Base-by-base conservation (phyloP, 768 basidiomycete genomes). In the Mycena sanguinolenta region DNA sequence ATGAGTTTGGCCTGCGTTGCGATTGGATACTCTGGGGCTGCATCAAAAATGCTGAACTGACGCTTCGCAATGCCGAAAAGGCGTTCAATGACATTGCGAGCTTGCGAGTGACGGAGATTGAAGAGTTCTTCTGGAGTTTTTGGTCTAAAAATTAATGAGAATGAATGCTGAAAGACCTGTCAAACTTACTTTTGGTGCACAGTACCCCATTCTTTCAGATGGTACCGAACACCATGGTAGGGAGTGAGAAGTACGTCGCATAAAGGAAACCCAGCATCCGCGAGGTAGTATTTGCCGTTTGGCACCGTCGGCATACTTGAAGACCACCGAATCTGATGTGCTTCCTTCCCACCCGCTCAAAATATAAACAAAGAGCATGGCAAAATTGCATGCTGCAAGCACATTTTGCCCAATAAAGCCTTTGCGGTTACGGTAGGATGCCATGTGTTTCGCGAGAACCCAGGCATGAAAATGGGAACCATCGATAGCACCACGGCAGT, bases 21-120 rank as follows among this genome's bases (percentile, higher is more conserved):
- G 17, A 44, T 44, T n/a, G 67, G 60, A 34, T 62, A 62, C 23
- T 63, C 49, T 1, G 30, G 49, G 9, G 49, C 60, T 25, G 46
- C 16, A 28, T 62, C 44, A 62, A 62, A 13, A 73, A 25, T n/a
- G 36, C n/a, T 63, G 59, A 75, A 25, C 42, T 61, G 58, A 25
- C 58, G 32, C 64, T 75, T 75, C 21, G 70, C 2, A 10, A 74
- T 63, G 7, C 46, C 61, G 52, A 63, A 52, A 2, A 52, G 36
- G 42, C 42, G 42, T 17, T 44, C 42, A 17, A 44, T 44, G 42
- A 17, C 17, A 44, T 44, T 44, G 42, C 49, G 59, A 8, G 17
- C 42, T 28, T 46, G 42, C 4, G 42, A 25, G 19, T 60, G 42
- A 1, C 28, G 59, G 4, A 60, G 28, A 17, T 60, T 60, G 59